These are phyloP conservation scores for Hawksworthiomyces lignivorus DNA, from an alignment of 2,329 filamentous ascomycete genomes.

Conservation along the genomic window DNA sequence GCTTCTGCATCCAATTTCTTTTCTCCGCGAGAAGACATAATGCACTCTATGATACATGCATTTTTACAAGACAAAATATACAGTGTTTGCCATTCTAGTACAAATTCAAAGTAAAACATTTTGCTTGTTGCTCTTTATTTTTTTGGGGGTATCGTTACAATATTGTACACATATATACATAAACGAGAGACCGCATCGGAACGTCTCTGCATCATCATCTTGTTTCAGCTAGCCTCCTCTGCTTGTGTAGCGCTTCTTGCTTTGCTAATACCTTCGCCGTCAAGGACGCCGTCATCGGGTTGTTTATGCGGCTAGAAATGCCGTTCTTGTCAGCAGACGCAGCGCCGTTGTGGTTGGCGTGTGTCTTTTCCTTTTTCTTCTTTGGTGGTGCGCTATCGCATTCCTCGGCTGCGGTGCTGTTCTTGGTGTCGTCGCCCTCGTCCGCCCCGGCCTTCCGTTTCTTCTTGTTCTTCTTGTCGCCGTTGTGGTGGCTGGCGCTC, in stretches of 20 bases:
- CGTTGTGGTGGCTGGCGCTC: conserved; percentile 21
- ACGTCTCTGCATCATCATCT: conserved; percentile 10
- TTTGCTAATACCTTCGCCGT: conserved; percentile 83
- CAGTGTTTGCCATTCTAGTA: too few relatives aligned
- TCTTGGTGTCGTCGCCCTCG: conserved; percentile 20
- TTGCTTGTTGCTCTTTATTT: background rate
- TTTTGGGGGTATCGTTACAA: conserved; percentile 6
- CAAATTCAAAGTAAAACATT: too few relatives aligned
- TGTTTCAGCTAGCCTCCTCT: conserved; percentile 57
- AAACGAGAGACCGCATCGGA: too few relatives aligned
- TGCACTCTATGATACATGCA: too few relatives aligned
- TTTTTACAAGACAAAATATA: too few relatives aligned
- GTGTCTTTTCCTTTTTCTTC: conserved; percentile 3
- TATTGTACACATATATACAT: conserved; percentile 2
- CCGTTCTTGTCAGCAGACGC: conserved; percentile 14
- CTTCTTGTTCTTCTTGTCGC: conserved; percentile 64
- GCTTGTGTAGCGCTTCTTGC: conserved; percentile 74
- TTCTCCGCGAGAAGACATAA: too few relatives aligned
- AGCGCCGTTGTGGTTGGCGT: background rate
- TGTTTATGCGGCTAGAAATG: conserved; percentile 61
- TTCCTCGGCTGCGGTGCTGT: conserved; percentile 16
- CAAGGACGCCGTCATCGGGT: conserved; percentile 73
- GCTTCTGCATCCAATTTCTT: too few relatives aligned
- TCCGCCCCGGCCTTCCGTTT: conserved; percentile 45
- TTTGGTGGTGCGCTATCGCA: background rate